Conservation (phyloP, 192 early-diverging fungal species). For the Linnemannia exigua region DNA sequence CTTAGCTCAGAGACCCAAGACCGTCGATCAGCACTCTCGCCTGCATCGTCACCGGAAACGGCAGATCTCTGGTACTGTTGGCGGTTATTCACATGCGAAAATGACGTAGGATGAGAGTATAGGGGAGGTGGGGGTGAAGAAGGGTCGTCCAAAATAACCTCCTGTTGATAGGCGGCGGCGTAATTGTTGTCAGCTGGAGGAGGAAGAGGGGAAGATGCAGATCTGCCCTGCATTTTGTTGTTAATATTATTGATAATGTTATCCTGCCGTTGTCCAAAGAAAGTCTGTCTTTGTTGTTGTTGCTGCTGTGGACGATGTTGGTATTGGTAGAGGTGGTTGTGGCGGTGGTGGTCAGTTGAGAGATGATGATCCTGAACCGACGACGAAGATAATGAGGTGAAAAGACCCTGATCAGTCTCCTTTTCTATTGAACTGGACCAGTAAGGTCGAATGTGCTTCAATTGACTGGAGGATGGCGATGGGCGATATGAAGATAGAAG, state of each 20-base stretch:
- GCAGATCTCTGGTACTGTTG: background rate
- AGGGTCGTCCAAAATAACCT: background rate
- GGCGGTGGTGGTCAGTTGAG: background rate
- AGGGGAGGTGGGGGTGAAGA: background rate
- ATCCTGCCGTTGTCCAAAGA: background rate
- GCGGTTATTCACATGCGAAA: background rate
- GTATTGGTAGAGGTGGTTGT: background rate
- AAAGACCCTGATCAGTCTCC: background rate
- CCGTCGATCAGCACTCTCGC: background rate
- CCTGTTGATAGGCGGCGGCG: background rate
- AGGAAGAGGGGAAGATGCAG: background rate
- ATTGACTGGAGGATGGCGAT: background rate
- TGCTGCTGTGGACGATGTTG: background rate
- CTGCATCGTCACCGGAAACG: background rate
- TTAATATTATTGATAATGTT: background rate
- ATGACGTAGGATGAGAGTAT: background rate
- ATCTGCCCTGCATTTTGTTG: background rate
- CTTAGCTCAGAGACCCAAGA: background rate
- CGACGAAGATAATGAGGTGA: background rate
- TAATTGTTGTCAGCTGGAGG: background rate
- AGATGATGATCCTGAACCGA: background rate
- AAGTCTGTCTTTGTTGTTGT: conserved; percentile 1
- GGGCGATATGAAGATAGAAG: background rate
- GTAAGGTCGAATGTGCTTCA: background rate
- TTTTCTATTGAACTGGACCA: background rate